phyloP scores from a whole-genome alignment of 352 stramenopile species.

The Phytophthora sp. region DNA sequence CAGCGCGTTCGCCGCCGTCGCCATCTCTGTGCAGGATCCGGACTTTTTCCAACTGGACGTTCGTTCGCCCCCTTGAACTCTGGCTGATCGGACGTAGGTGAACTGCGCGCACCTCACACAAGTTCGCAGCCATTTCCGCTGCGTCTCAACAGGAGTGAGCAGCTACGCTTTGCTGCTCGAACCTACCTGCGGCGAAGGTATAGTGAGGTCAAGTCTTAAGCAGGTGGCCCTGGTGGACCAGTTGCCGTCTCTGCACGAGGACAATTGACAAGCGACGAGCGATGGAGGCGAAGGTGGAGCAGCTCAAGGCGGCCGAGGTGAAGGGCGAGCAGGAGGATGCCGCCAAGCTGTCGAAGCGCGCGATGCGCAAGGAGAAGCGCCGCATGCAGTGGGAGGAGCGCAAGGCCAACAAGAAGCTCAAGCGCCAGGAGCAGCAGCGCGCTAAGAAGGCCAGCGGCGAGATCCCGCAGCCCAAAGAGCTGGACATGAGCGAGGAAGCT shows the following conservation, averaged over 20 bases:
- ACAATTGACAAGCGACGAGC: slow-evolving; percentile 7
- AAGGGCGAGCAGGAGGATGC: background rate
- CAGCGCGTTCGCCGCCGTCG: slow-evolving; percentile 58
- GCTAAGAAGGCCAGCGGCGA: slow-evolving; percentile 31
- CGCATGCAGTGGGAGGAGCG: slow-evolving; percentile 74
- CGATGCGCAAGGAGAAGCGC: slow-evolving; percentile 65
- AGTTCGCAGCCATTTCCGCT: too few species aligned
- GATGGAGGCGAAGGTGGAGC: background rate
- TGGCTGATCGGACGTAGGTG: background rate
- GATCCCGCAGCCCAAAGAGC: slow-evolving; percentile 43
- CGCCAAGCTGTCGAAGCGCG: slow-evolving; percentile 52
- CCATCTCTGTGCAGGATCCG: slow-evolving; percentile 40
- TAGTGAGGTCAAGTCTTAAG: slow-evolving; percentile 23
- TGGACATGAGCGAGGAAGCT: slow-evolving; percentile 84
- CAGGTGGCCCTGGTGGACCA: slow-evolving; percentile 20
- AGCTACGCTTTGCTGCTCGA: background rate
- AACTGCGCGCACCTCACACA: too few species aligned
- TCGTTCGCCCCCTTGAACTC: slow-evolving; percentile 17
- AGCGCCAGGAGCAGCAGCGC: slow-evolving; percentile 58
- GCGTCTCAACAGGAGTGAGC: too few species aligned
- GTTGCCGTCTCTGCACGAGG: slow-evolving; percentile 1
- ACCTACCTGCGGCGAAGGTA: background rate
- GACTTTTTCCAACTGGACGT: slow-evolving; percentile 26
- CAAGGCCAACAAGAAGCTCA: slow-evolving; percentile 88
- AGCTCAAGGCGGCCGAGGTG: background rate